These are phyloP conservation scores for Turnera subulata DNA, from an alignment of 345 rosid species.

Conservation along the genomic window DNA sequence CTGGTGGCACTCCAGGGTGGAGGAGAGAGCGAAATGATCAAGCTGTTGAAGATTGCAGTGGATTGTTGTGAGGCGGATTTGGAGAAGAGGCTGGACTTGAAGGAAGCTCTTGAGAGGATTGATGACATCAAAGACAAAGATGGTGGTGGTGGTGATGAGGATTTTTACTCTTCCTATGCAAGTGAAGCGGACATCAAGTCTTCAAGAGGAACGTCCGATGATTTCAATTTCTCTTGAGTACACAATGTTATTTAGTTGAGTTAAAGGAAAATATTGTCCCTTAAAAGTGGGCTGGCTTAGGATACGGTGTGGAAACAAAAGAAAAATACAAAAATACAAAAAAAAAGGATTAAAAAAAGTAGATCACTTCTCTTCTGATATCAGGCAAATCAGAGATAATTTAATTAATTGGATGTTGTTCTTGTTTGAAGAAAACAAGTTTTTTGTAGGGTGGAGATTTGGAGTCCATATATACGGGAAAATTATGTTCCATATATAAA, in stretches of 20 bases:
- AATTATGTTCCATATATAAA: too few relatives aligned
- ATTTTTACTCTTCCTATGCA: slow-evolving; percentile 44
- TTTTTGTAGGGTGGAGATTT: too few relatives aligned
- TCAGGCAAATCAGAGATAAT: too few relatives aligned
- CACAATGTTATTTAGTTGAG: background rate
- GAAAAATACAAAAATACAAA: too few relatives aligned
- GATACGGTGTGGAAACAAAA: too few relatives aligned
- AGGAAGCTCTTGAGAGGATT: slow-evolving; percentile 54
- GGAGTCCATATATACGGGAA: too few relatives aligned
- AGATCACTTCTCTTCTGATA: too few relatives aligned
- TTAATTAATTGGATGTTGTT: too few relatives aligned
- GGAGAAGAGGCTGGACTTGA: slow-evolving; percentile 77
- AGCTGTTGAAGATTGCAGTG: slow-evolving; percentile 63
- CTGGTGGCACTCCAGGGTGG: slow-evolving; percentile 25
- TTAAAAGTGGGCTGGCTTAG: too few relatives aligned
- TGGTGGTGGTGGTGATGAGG: slow-evolving; percentile 45
- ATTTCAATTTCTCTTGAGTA: slow-evolving; percentile 19
- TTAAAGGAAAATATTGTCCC: too few relatives aligned
- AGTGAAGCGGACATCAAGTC: slow-evolving; percentile 45
- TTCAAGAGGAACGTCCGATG: slow-evolving; percentile 35
- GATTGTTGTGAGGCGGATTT: slow-evolving; percentile 58
- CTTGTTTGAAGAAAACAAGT: too few relatives aligned
- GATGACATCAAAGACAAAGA: slow-evolving; percentile 52
- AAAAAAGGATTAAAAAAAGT: too few relatives aligned
- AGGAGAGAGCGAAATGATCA: slow-evolving; percentile 42